phyloP scores from a whole-genome alignment of 495 filamentous ascomycete genomes.

The Hypoxylon lienhwacheense region DNA sequence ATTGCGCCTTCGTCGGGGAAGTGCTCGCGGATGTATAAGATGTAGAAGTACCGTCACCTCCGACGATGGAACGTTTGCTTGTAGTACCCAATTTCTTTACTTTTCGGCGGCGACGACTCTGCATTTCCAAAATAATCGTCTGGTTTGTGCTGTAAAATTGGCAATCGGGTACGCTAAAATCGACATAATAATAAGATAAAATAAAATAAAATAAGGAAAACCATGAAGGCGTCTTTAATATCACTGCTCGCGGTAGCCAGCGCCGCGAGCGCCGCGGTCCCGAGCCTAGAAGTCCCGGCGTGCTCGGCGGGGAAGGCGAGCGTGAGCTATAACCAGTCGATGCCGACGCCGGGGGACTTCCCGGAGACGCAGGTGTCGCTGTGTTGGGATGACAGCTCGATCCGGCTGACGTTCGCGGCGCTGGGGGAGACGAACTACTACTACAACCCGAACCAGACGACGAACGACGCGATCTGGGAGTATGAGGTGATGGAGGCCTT shows the following conservation, averaged over 20 bases:
- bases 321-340: constrained; percentile 35
- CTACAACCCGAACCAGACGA: constrained; percentile 38
- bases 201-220: too few relatives aligned
- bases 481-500: constrained; percentile 45
- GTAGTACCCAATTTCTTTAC: too few relatives aligned
- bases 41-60: too few relatives aligned
- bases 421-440: constrained; percentile 39
- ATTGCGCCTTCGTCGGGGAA: too few relatives aligned
- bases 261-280: constrained; percentile 16
- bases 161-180: too few relatives aligned
- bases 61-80: too few relatives aligned
- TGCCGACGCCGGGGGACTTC: constrained; percentile 33
- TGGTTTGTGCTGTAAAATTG: too few relatives aligned
- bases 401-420: constrained; percentile 38
- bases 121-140: too few relatives aligned
- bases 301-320: constrained; percentile 35
- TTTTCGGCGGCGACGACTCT: too few relatives aligned
- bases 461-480: constrained; percentile 39
- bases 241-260: constrained; percentile 13
- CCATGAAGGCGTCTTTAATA: constrained; percentile 13
- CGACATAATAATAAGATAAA: too few relatives aligned
- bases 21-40: too few relatives aligned
- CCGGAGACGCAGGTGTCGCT: constrained; percentile 39
- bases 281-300: constrained; percentile 30
- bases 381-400: constrained; percentile 38